Base-by-base conservation (phyloP, 768 basidiomycete species). In the Termitomyces sp. region DNA sequence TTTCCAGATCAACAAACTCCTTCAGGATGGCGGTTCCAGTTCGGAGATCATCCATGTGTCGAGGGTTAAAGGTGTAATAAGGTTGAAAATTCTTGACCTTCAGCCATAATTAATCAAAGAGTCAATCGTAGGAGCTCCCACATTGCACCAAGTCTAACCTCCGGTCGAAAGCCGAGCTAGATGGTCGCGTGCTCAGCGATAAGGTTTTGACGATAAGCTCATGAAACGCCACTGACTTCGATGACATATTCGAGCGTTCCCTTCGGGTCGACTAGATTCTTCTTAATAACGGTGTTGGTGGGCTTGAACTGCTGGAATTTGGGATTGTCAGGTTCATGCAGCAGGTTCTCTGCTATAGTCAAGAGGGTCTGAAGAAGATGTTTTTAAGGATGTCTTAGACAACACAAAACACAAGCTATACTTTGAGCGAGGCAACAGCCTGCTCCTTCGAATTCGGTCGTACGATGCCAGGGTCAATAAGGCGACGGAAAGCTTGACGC, bases 181-280 rank as follows among this genome's bases (percentile, higher is more conserved):
- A 57, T 28, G 43, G 44, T 58, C 55, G 44, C 53, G 11, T 44
- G 51, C 58, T 62, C 49, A 60, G 42, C 46, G 45, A 49, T 41
- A 38, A 22, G 21, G 50, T 42, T 54, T 48, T 5, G 19, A 45
- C 3, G 47, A 28, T 51, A 50, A 52, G 30, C 14, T 50, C 26
- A 51, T 48, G 21, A 19, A 19, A 50, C 10, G 28, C 17, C 41
- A 76, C 87, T 69, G 30, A 89, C 90, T 63, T 81, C 88, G 41
- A 89, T 75, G 0, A 87, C 89, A 71, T 88, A 93, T 66, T 93
- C 90, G 38, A 93, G 70, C 0, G 87, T 77, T 2, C 90, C 88
- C 72, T 86, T 81, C 14, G 83, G 82, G 40, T 90, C 79, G 15
- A 93, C 77, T 30, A 93, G 65, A 57, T 82, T 71, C 15, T 78